Percentiles rank a stretch among this genome's conserved stretches.
These are phyloP conservation scores for Acacia concinna DNA, from an alignment of 331 rosid species.

Conservation along the genomic window DNA sequence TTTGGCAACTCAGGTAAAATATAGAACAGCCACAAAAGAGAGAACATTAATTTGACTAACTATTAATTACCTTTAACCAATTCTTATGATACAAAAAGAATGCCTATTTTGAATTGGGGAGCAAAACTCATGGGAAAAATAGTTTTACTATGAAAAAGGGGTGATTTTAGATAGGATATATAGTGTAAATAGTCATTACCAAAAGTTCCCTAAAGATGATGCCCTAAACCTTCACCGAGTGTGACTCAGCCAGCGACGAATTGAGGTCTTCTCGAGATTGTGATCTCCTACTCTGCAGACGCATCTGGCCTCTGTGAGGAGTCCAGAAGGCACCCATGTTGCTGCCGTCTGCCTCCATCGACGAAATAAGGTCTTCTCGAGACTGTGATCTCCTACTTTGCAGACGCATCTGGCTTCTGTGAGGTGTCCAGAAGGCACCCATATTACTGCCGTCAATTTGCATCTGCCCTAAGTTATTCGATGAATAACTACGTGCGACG, in stretches of 20 bases:
- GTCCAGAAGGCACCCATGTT: conserved; percentile 71
- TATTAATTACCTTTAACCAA: conserved; percentile 29
- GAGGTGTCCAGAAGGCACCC: conserved; percentile 81
- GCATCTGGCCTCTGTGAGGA: conserved; percentile 86
- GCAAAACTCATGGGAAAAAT: conserved; percentile 18
- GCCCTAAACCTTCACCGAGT: conserved; percentile 65
- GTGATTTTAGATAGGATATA: conserved; percentile 29
- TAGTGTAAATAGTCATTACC: conserved; percentile 43
- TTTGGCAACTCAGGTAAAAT: conserved; percentile 6
- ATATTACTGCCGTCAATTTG: conserved; percentile 57
- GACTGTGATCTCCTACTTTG: conserved; percentile 98
- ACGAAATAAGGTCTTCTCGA: conserved; percentile 84
- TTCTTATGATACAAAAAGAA: conserved; percentile 40
- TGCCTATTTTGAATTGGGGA: conserved; percentile 34
- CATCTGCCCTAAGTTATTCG: conserved; percentile 83
- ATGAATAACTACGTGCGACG: conserved; percentile 88
- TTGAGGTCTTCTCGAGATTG: conserved; percentile 95
- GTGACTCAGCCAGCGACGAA: conserved; percentile 70
- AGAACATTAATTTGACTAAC: conserved; percentile 21
- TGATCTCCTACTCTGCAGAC: conserved; percentile 89
- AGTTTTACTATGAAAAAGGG: conserved; percentile 15
- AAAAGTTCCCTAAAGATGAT: conserved; percentile 41
- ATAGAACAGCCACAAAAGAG: conserved; percentile 17
- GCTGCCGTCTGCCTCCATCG: conserved; percentile 59
- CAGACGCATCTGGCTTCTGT: conserved; percentile 83